Evolutionary conservation across 805 yeast species (phyloP).

Genomic region (Vanderwaltozyma yarrowii): DNA sequence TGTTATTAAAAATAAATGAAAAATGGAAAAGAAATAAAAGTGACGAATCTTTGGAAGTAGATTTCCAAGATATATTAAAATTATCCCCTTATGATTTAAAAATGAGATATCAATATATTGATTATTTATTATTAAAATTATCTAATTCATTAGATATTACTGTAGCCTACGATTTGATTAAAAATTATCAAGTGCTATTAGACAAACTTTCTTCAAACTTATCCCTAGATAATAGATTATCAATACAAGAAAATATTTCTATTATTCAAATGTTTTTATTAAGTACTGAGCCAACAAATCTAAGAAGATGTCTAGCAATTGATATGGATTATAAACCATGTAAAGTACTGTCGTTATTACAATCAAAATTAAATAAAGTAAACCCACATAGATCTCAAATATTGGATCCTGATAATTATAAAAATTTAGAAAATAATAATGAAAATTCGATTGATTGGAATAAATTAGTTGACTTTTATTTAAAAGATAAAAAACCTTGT

Average conservation of each 20-base stretch:
- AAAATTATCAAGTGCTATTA: conserved; percentile 16
- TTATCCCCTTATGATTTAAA: conserved; percentile 37
- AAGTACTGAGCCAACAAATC: conserved; percentile 42
- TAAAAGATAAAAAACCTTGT: conserved; percentile 34
- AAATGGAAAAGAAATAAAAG: conserved; percentile 7
- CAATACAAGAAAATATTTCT: conserved; percentile 24
- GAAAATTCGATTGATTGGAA: conserved; percentile 20
- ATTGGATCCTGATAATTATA: conserved; percentile 35
- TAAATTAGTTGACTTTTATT: conserved; percentile 32
- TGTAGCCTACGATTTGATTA: conserved; percentile 15
- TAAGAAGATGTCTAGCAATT: conserved; percentile 60
- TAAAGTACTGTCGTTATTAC: conserved; percentile 44
- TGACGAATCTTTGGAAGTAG: conserved; percentile 17
- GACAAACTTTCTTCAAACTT: conserved; percentile 20
- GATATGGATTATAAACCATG: conserved; percentile 67
- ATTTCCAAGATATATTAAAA: conserved; percentile 28
- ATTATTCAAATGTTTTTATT: conserved; percentile 41
- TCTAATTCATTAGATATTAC: conserved; percentile 22
- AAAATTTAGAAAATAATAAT: background rate
- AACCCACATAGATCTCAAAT: conserved; percentile 33
- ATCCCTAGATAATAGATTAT: conserved; percentile 20
- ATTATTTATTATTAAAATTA: conserved; percentile 12
- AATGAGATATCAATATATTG: conserved; percentile 21
- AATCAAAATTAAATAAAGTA: conserved; percentile 32
- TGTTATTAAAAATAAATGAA: background rate